Evolutionary conservation across 2,329 filamentous ascomycete genomes (phyloP).

Genomic region (Arthrobotrys megalospora): DNA sequence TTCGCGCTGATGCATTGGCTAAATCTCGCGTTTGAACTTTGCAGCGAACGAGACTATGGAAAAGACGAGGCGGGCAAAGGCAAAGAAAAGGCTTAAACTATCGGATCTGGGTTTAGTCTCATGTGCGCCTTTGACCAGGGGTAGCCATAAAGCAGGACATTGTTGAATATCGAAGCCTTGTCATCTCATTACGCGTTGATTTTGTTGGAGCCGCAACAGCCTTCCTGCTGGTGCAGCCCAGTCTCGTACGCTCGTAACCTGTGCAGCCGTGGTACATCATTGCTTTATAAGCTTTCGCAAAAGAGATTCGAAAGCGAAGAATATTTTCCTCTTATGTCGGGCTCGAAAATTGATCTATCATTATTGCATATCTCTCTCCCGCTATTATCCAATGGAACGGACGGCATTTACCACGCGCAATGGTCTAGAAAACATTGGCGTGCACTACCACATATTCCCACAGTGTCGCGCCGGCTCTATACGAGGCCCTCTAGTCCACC

Average conservation of each 20-base stretch:
- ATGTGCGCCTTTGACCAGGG: not conserved
- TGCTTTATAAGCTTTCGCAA: not conserved
- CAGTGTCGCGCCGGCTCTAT: not conserved
- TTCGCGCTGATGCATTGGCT: conserved; percentile 16
- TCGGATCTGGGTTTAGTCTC: not conserved
- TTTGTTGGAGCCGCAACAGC: conserved; percentile 29
- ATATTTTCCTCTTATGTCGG: no score
- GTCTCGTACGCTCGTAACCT: no score
- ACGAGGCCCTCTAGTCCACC: no score
- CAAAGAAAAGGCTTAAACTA: not conserved
- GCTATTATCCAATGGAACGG: no score
- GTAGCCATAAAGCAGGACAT: not conserved
- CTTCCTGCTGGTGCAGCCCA: not conserved
- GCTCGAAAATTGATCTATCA: no score
- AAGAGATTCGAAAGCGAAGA: no score
- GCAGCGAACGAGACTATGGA: not conserved
- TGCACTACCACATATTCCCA: no score
- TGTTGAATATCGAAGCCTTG: conserved; percentile 12
- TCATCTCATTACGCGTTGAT: not conserved
- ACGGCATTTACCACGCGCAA: no score
- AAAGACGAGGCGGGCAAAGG: conserved; percentile 2
- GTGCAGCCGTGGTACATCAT: no score
- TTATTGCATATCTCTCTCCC: no score
- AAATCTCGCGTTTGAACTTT: conserved; percentile 1
- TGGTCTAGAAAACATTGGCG: conserved; percentile 3